Evolutionary conservation across 768 basidiomycete genomes (phyloP), one percentile per base, ranked within the genome.

Genomic region (Trametopsis cervina): DNA sequence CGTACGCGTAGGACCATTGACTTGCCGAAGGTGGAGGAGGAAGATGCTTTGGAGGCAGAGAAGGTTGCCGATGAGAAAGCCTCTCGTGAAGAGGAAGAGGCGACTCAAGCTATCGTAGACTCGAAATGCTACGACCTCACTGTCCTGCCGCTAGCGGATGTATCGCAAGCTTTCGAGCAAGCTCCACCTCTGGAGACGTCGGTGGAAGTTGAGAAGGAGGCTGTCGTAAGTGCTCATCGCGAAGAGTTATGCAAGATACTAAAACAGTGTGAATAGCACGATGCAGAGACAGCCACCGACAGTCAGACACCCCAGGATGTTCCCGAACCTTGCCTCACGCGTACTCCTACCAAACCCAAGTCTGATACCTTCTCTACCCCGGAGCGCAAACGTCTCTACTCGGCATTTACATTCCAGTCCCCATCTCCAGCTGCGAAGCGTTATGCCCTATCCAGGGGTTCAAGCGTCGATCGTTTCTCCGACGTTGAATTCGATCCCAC

Each of bases 71-170:
- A 42, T 7, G 27, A 46, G 13, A 21, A 41, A 15, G 13, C 15
- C 23, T 18, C n/a, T 12, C 40, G 12, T 4, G 21, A 13, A 2
- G 29, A 17, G 33, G 27, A 12, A 17, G 21, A 23, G 29, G 40
- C 23, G 20, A 41, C 70, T 13, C 82, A 87, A 59, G 72, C 70
- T 2, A 65, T 70, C 36, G 79, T 83, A 44, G 80, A 87, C 57
- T 78, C 86, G n/a, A 76, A 76, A 42, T 88, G 86, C 66, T 86
- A 88, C 59, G 86, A 87, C 57, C 61, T 89, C 54, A 89, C 86
- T 4, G 86, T 89, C 54, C 69, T 76, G 57, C 87, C 87, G 38
- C 64, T 89, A 55, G 87, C 87, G 29, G 86, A 89, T 62, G 80
- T 89, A 41, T 83, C 64, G 73, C 36, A 75, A 52, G 87, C 87